These are phyloP conservation scores for Phytophthora podocarpi DNA, from an alignment of 352 stramenopile species.

Conservation along the genomic window DNA sequence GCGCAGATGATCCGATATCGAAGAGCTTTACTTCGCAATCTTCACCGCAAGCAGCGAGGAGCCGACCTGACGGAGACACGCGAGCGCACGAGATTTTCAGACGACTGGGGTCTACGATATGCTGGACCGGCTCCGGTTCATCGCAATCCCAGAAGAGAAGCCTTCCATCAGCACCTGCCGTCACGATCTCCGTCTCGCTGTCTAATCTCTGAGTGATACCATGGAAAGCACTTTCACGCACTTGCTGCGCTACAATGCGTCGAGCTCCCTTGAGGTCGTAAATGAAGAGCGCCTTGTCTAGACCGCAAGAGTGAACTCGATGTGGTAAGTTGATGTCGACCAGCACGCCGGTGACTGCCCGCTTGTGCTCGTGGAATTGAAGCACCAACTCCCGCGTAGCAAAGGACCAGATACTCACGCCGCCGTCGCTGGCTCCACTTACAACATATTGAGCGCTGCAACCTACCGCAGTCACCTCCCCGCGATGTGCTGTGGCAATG, in stretches of 20 bases:
- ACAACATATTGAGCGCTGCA: slow-evolving; percentile 77
- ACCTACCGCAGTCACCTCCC: slow-evolving; percentile 75
- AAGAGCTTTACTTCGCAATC: slow-evolving; percentile 89
- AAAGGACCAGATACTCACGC: slow-evolving; percentile 89
- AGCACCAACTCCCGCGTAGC: slow-evolving; percentile 87
- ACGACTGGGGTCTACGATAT: slow-evolving; percentile 49
- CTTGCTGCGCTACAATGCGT: slow-evolving; percentile 81
- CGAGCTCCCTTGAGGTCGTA: slow-evolving; percentile 91
- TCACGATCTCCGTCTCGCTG: slow-evolving; percentile 92
- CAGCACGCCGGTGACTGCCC: slow-evolving; percentile 75
- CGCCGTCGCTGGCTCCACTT: slow-evolving; percentile 82
- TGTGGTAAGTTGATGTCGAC: slow-evolving; percentile 81
- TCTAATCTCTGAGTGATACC: slow-evolving; percentile 87
- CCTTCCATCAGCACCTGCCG: slow-evolving; percentile 76
- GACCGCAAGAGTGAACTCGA: slow-evolving; percentile 86
- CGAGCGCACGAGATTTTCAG: slow-evolving; percentile 47
- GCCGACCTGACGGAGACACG: slow-evolving; percentile 73
- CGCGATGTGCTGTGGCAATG: slow-evolving; percentile 87
- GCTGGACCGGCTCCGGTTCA: slow-evolving; percentile 74
- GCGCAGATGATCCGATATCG: slow-evolving; percentile 40
- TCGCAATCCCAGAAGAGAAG: slow-evolving; percentile 93
- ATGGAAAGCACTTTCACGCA: slow-evolving; percentile 79
- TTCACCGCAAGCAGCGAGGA: slow-evolving; percentile 80
- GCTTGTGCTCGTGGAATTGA: slow-evolving; percentile 92
- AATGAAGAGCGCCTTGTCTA: slow-evolving; percentile 90